phyloP scores from a whole-genome alignment of 2,329 filamentous ascomycete species.

The Curvularia hawaiiensis region DNA sequence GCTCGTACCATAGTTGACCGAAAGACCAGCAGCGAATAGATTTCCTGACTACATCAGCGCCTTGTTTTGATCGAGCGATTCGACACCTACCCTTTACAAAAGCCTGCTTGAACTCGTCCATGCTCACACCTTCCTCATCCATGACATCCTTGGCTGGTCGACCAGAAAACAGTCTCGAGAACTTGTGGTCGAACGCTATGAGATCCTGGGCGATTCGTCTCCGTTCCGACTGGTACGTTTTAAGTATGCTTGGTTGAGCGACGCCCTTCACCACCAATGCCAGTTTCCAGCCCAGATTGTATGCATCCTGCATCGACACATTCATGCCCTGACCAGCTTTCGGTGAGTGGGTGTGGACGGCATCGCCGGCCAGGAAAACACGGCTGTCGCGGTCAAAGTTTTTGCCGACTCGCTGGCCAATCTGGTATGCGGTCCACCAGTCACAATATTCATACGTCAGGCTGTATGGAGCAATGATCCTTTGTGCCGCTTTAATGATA shows the following conservation, averaged over 20 bases:
- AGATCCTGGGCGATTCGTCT: conserved; percentile 67
- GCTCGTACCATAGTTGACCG: conserved; percentile 64
- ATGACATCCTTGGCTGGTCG: conserved; percentile 62
- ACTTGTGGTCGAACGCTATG: conserved; percentile 61
- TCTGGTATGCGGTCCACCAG: conserved; percentile 72
- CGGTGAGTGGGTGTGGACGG: conserved; percentile 62
- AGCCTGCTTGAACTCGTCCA: conserved; percentile 66
- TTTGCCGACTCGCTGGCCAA: conserved; percentile 67
- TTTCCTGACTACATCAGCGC: conserved; percentile 48
- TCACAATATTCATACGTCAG: conserved; percentile 68
- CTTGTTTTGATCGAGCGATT: accelerated
- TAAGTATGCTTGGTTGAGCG: conserved; percentile 50
- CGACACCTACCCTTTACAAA: conserved; percentile 54
- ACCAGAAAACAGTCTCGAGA: conserved; percentile 54
- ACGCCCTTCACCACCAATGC: conserved; percentile 54
- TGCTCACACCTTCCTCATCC: conserved; percentile 65
- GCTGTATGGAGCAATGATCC: conserved; percentile 70
- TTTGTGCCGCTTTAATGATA: conserved; percentile 67
- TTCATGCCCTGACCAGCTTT: conserved; percentile 77
- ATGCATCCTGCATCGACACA: conserved; percentile 70
- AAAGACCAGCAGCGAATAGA: conserved; percentile 63
- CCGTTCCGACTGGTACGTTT: conserved; percentile 61
- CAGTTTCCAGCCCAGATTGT: conserved; percentile 64
- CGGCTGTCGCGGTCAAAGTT: conserved; percentile 62
- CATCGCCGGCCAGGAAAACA: conserved; percentile 74